phyloP scores from a whole-genome alignment of 108 stramenopile species.

The Nitzschia sp. region DNA sequence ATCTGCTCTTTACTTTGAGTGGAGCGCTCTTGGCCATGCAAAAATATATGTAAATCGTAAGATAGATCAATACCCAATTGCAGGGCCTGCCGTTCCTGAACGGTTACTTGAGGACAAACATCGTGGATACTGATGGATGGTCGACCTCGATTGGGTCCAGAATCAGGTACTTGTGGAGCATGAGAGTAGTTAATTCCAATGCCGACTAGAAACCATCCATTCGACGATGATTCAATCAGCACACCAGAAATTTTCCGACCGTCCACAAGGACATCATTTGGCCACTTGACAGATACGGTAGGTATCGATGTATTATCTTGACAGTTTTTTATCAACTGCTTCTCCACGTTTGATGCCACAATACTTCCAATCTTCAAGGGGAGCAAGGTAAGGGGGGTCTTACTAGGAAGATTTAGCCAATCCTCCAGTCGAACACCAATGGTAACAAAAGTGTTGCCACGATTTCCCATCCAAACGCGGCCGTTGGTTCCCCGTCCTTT shows the following conservation, averaged over 20 bases:
- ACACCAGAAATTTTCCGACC: conserved; percentile 63
- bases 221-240: conserved; percentile 55
- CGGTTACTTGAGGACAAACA: not conserved
- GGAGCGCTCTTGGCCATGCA: not conserved
- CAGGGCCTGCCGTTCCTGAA: not conserved
- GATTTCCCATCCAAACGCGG: conserved; percentile 50
- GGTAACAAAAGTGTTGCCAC: conserved; percentile 62
- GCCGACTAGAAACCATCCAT: conserved; percentile 85
- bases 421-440: conserved; percentile 38
- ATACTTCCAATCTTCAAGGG: conserved; percentile 56
- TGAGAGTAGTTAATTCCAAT: conserved; percentile 90
- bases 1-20: conserved; percentile 5
- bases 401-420: conserved; percentile 8
- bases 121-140: conserved; percentile 49
- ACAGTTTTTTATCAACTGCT: conserved; percentile 16
- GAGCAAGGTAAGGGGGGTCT: conserved; percentile 50
- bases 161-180: conserved; percentile 66
- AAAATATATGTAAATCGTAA: conserved; percentile 33
- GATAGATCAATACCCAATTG: conserved; percentile 40
- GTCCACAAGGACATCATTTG: conserved; percentile 85
- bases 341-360: conserved; percentile 30
- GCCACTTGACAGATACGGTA: conserved; percentile 82
- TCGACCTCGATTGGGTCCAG: conserved; percentile 60
- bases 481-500: conserved; percentile 58
- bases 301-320: not conserved